These are phyloP conservation scores for Pseudogymnoascus sp. DNA, from an alignment of 2,329 filamentous ascomycete species.

Conservation along the genomic window DNA sequence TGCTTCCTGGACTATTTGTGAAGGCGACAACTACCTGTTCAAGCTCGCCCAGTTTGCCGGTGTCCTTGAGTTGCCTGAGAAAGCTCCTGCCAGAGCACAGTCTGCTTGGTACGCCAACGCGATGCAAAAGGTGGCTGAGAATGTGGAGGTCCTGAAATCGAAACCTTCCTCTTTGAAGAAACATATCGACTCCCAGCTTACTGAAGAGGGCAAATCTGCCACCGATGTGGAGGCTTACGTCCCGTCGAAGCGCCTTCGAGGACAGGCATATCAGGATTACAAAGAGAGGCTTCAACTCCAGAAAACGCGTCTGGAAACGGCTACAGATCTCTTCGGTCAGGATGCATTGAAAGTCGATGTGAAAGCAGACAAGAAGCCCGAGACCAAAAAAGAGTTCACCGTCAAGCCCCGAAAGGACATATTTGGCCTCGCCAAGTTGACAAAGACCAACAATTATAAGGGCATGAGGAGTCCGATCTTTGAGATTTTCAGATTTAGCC, in stretches of 20 bases:
- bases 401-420: constrained; percentile 9
- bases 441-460: constrained; percentile 23
- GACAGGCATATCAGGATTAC: constrained; percentile 25
- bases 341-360: not conserved
- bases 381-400: not conserved
- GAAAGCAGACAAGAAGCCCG: not conserved
- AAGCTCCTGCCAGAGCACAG: constrained; percentile 32
- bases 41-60: constrained; percentile 44
- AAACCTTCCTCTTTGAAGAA: constrained; percentile 22
- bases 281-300: constrained; percentile 9
- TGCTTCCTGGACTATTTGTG: constrained; percentile 44
- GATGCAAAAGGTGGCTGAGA: constrained; percentile 33
- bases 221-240: constrained; percentile 32
- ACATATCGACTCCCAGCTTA: constrained; percentile 24
- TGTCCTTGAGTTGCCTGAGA: constrained; percentile 30
- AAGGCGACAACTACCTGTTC: constrained; percentile 40
- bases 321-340: not conserved
- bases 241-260: constrained; percentile 33
- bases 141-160: constrained; percentile 21
- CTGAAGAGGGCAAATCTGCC: constrained; percentile 25
- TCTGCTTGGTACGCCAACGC: constrained; percentile 47
- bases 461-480: constrained; percentile 34
- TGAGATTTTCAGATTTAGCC: constrained; percentile 54
- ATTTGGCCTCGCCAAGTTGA: constrained; percentile 5
- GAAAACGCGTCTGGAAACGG: not conserved